Conservation (phyloP, 2,329 filamentous ascomycete species). For the Colletotrichum liriopes region DNA sequence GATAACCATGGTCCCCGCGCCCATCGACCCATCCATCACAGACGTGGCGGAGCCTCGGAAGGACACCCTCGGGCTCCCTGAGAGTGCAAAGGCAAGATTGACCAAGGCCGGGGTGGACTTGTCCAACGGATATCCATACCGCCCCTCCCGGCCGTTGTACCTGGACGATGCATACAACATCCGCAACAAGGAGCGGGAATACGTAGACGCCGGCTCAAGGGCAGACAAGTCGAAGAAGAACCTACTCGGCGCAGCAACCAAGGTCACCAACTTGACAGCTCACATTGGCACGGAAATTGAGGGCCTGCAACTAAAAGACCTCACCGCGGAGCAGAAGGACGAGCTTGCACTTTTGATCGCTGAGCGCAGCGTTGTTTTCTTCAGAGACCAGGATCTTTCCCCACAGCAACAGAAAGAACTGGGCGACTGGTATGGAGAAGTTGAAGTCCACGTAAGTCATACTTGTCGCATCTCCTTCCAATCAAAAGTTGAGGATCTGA, state of each 20-base stretch:
- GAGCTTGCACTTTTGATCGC: constrained; percentile 75
- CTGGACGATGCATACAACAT: constrained; percentile 80
- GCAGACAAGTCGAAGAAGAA: constrained; percentile 77
- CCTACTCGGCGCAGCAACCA: constrained; percentile 72
- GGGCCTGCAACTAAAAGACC: constrained; percentile 74
- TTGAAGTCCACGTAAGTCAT: constrained; percentile 75
- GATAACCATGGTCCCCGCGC: constrained; percentile 64
- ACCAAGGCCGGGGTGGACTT: constrained; percentile 80
- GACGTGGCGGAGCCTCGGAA: constrained; percentile 76
- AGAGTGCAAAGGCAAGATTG: constrained; percentile 69
- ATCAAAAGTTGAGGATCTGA: background rate
- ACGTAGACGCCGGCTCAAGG: constrained; percentile 74
- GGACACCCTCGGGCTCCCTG: constrained; percentile 75
- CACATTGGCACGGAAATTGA: constrained; percentile 78
- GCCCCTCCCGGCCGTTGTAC: constrained; percentile 77
- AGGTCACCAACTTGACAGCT: constrained; percentile 73
- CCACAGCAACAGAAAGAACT: constrained; percentile 76
- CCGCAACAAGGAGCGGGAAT: constrained; percentile 67
- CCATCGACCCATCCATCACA: constrained; percentile 74
- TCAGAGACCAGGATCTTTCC: constrained; percentile 73
- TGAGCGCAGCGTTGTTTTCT: constrained; percentile 77
- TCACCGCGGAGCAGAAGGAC: constrained; percentile 72
- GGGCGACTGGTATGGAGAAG: constrained; percentile 75
- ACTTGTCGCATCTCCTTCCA: constrained; percentile 5
- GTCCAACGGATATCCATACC: constrained; percentile 79